A percentile compares a stretch with the other conserved stretches of the same genome.
Conservation (phyloP, 306 rosid species). For the Prunus davidiana region DNA sequence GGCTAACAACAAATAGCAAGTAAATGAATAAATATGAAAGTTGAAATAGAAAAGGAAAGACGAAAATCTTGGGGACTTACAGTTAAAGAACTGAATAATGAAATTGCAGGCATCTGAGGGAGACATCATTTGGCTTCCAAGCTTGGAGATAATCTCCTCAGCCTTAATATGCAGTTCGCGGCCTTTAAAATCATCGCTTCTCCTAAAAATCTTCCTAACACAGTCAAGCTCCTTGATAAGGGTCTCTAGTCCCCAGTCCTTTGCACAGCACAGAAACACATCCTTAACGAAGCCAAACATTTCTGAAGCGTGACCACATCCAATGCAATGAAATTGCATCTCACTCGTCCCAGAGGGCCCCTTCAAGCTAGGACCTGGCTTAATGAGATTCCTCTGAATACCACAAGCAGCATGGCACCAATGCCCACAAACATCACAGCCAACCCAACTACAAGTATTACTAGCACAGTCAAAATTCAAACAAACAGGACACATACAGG, state of each 20-base stretch:
- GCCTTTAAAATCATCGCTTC: conserved; percentile 88
- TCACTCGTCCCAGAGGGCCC: conserved; percentile 82
- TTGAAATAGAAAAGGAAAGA: not conserved
- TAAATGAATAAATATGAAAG: not conserved
- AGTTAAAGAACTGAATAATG: conserved; percentile 73
- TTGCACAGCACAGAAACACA: conserved; percentile 79
- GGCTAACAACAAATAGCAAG: not conserved
- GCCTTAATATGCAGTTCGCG: conserved; percentile 76
- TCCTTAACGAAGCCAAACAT: conserved; percentile 99
- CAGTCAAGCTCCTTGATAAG: conserved; percentile 87
- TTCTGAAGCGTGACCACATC: conserved; percentile 87
- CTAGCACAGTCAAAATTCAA: conserved; percentile 93
- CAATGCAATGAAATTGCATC: conserved; percentile 94
- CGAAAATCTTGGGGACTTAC: conserved; percentile 46
- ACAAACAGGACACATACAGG: conserved; percentile 96
- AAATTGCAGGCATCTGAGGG: conserved; percentile 84
- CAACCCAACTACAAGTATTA: conserved; percentile 97
- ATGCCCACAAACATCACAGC: conserved; percentile 94
- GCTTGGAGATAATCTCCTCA: conserved; percentile 61
- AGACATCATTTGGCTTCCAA: conserved; percentile 61
- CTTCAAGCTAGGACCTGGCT: conserved; percentile 90
- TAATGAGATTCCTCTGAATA: conserved; percentile 73
- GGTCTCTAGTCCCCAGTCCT: conserved; percentile 87
- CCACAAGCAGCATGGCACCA: conserved; percentile 99
- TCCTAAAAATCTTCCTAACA: conserved; percentile 76